Conservation (phyloP, 2,329 filamentous ascomycete species). For the Cladosporium austrohemisphaericum region DNA sequence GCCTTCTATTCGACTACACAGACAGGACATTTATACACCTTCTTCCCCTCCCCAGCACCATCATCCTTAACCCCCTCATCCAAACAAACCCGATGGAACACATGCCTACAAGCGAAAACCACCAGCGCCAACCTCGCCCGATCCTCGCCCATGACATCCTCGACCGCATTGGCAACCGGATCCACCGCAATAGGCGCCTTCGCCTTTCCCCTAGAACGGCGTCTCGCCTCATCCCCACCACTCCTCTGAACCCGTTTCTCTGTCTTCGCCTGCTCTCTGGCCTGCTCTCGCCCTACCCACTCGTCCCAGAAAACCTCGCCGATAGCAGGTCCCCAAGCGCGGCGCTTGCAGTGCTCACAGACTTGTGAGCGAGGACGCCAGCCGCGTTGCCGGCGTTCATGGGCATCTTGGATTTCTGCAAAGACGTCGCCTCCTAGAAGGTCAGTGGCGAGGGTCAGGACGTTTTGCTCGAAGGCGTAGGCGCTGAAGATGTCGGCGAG, state of each 20-base stretch:
- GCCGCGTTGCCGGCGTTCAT: conserved; percentile 71
- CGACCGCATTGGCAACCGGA: conserved; percentile 32
- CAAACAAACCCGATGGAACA: conserved; percentile 66
- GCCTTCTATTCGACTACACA: no score
- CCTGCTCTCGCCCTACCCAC: conserved; percentile 63
- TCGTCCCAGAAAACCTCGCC: conserved; percentile 72
- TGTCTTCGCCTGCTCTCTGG: conserved; percentile 41
- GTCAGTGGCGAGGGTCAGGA: conserved; percentile 77
- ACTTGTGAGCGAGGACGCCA: conserved; percentile 85
- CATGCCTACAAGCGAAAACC: conserved; percentile 66
- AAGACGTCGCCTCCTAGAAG: conserved; percentile 89
- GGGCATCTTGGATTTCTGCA: conserved; percentile 71
- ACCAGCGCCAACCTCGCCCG: conserved; percentile 48
- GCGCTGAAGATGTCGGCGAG: conserved; percentile 88
- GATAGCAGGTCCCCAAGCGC: conserved; percentile 86
- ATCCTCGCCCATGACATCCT: conserved; percentile 39
- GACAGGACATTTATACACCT: conserved; percentile 32
- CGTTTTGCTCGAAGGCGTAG: conserved; percentile 90
- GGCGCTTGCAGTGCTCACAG: conserved; percentile 78
- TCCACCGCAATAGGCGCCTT: conserved; percentile 42
- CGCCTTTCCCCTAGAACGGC: conserved; percentile 53
- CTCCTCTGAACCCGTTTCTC: conserved; percentile 38
- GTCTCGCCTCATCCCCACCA: conserved; percentile 34
- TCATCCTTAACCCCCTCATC: conserved; percentile 42
- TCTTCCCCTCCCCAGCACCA: conserved; percentile 4